Evolutionary conservation across 495 filamentous ascomycete species (phyloP), one percentile per base, ranked within the genome.

Genomic region (Podospora appendiculata): DNA sequence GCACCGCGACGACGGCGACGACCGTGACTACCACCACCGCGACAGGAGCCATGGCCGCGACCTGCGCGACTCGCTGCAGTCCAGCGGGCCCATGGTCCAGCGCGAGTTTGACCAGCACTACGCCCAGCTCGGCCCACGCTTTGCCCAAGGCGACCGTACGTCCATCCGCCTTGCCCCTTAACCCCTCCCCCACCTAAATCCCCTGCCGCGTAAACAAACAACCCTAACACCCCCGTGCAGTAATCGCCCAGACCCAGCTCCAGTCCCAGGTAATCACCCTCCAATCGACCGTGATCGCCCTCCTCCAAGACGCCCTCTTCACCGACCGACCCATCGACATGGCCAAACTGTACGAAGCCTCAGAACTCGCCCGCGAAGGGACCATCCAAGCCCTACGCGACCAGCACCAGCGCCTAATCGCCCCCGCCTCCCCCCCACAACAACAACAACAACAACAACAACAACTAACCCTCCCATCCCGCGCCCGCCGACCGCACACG

Each of bases 211-310:
- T n/a, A n/a, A n/a, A n/a, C n/a, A n/a, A n/a, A n/a, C 17, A 32
- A 5, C n/a, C 43, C 25, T 25, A 45, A 32, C 19, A 1, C 10
- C 8, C 44, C 3, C 18, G 3, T 8, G 32, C n/a, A 69, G 63
- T 66, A 33, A 51, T 68, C 40, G 58, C 66, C 8, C 66, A 70
- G 50, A 68, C 56, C 41, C 68, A 70, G 25, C 57, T 69, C 34
- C 68, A 70, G 40, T 46, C 53, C 17, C 64, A 69, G 40, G 62
- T 69, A 47, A 70, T 70, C 49, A 59, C 63, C 18, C 64, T 69
- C 32, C 58, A 68, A 48, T 32, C 52, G 16, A 64, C 57, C 18
- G 63, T 68, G 48, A 68, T 68, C 56, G 55, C 57, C 8, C 49
- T 68, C 32, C 58, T 68, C 11, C 57, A 68, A 36, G 63, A 66